A percentile compares a stretch with the other conserved stretches of the same genome.
phyloP scores from a whole-genome alignment of 257 asterid species.

The Capsicum rhomboideum region DNA sequence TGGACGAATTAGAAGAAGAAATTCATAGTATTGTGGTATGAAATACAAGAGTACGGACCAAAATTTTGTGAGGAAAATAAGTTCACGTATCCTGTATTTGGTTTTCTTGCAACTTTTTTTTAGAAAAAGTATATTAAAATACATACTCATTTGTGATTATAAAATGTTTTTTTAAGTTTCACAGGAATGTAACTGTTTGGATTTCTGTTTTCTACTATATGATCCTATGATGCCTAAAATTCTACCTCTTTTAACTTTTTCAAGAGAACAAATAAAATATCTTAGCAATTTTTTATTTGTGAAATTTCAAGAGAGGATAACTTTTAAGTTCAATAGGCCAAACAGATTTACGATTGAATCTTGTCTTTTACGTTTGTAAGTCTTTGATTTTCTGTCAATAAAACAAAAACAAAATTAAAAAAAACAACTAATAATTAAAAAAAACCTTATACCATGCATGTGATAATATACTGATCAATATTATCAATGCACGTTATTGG shows the following conservation, averaged over 20 bases:
- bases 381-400: neutral
- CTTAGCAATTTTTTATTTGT: neutral
- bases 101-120: neutral
- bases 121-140: neutral
- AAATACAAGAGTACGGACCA: neutral
- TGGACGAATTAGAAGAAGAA: too few species aligned
- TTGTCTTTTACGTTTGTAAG: neutral
- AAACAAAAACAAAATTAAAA: neutral
- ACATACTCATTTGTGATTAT: neutral
- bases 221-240: neutral
- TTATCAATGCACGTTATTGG: neutral
- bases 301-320: neutral
- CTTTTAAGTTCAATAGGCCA: neutral
- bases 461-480: slow-evolving; percentile 1
- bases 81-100: neutral
- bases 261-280: neutral
- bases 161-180: neutral
- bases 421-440: neutral
- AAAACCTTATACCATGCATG: neutral
- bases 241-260: neutral
- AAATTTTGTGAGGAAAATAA: neutral
- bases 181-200: neutral
- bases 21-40: too few species aligned
- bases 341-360: neutral
- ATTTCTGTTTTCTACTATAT: neutral